Evolutionary conservation across 179 eudicot species (phyloP).

Genomic region (Silene vulgaris): DNA sequence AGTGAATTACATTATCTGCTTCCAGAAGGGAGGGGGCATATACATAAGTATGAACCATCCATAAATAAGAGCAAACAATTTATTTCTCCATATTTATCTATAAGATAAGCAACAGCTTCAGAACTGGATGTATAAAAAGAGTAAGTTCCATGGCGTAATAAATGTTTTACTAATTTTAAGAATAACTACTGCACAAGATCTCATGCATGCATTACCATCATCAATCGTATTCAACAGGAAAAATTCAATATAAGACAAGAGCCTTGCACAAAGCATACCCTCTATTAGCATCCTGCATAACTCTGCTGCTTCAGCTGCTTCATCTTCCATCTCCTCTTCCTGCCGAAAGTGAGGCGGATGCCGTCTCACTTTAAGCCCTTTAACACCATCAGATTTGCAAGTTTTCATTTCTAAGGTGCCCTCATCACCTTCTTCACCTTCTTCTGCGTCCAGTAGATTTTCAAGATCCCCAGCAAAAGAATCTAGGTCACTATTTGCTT

Average conservation of each 20-base stretch:
- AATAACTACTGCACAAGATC: not conserved
- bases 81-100: not conserved
- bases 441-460: constrained; percentile 94
- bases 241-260: not conserved
- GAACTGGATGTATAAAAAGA: not conserved
- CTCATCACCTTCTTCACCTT: constrained; percentile 74
- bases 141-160: not conserved
- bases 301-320: constrained; percentile 94
- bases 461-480: constrained; percentile 98
- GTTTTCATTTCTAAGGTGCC: constrained; percentile 49
- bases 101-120: not conserved
- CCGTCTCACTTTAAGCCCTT: constrained; percentile 89
- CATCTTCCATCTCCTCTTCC: constrained; percentile 90
- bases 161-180: not conserved
- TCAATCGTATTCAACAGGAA: not conserved
- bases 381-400: constrained; percentile 68
- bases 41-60: constrained; percentile 1
- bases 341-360: constrained; percentile 63
- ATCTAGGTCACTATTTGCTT: constrained; percentile 91
- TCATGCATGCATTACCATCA: not conserved
- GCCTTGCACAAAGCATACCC: constrained; percentile 42
- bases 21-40: not conserved
- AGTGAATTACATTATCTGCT: not conserved
- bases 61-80: not conserved
- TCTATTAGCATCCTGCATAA: constrained; percentile 81